These are phyloP conservation scores for Albifimbria verrucaria DNA, from an alignment of 2,329 filamentous ascomycete species.

Conservation along the genomic window DNA sequence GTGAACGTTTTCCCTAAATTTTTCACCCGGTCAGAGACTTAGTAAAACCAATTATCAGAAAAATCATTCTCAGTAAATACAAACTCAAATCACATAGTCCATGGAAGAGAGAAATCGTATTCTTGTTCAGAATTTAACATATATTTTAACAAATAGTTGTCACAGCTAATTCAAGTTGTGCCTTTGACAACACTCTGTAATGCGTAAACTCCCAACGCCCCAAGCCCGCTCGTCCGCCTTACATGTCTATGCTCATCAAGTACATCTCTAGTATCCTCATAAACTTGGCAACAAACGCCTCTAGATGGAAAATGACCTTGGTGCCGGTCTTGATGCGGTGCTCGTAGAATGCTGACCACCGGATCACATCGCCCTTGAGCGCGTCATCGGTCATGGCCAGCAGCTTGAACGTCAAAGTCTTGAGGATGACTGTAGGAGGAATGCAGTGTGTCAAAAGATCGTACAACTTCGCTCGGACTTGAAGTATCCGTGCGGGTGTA, in stretches of 20 bases:
- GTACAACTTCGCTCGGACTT: slow-evolving; percentile 92
- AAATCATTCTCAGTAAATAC: no score
- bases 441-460: slow-evolving; percentile 97
- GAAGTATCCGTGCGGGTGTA: slow-evolving; percentile 81
- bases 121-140: background rate
- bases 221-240: slow-evolving; percentile 16
- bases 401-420: slow-evolving; percentile 91
- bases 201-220: slow-evolving; percentile 21
- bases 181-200: slow-evolving; percentile 1
- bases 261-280: slow-evolving; percentile 95
- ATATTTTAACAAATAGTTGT: no score
- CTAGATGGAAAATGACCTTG: slow-evolving; percentile 97
- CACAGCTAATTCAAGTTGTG: no score
- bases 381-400: slow-evolving; percentile 83
- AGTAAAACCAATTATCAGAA: no score
- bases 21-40: no score
- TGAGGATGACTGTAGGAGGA: slow-evolving; percentile 88
- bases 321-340: slow-evolving; percentile 87
- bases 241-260: slow-evolving; percentile 79
- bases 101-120: no score
- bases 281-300: slow-evolving; percentile 98
- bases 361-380: slow-evolving; percentile 87
- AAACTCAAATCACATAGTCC: no score
- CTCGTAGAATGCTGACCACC: slow-evolving; percentile 97
- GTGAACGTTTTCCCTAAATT: no score